Evolutionary conservation across 495 filamentous ascomycete species (phyloP), one percentile per base, ranked within the genome.

Genomic region (Penicillium canariense): DNA sequence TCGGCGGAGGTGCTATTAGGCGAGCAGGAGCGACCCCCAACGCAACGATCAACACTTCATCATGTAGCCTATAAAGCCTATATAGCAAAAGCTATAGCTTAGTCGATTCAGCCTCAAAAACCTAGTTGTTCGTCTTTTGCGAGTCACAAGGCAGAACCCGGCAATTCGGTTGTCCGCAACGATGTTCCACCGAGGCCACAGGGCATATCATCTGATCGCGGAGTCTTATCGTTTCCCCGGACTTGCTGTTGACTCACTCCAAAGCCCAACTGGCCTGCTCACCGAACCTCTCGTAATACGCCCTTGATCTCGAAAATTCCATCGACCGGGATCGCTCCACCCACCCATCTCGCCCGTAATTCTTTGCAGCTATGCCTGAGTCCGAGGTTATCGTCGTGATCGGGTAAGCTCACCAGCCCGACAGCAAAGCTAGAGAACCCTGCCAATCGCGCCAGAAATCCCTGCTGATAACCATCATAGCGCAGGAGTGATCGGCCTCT

Each of bases 401-500:
- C 59, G 77, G 75, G 77, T 77, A 67, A 52, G 39, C 56, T 17
- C 35, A 23, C 31, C 11, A 25, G 11, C 38, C 2, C 7, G 26
- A 18, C 36, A 32, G 1, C 23, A 36, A 15, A 14, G 18, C n/a
- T 20, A 15, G 22, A 49, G 17, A 44, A n/a, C n/a, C n/a, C n/a
- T n/a, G n/a, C n/a, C n/a, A n/a, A n/a, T n/a, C n/a, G n/a, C n/a
- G n/a, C n/a, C n/a, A n/a, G n/a, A n/a, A 46, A 4, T 48, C 32
- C 14, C 35, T 56, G 48, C 56, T 66, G 49, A 68, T 61, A 34
- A 26, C 12, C 15, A 23, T 8, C 23, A 35, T 30, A 85, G 83
- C 35, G 82, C 82, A 47, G 84, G 84, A 32, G 78, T 85, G 14
- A 79, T 77, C 56, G 84, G 82, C 48, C 76, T 86, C 34, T 74